Base-by-base conservation (phyloP, 495 filamentous ascomycete species). In the Talaromyces thailandensis region DNA sequence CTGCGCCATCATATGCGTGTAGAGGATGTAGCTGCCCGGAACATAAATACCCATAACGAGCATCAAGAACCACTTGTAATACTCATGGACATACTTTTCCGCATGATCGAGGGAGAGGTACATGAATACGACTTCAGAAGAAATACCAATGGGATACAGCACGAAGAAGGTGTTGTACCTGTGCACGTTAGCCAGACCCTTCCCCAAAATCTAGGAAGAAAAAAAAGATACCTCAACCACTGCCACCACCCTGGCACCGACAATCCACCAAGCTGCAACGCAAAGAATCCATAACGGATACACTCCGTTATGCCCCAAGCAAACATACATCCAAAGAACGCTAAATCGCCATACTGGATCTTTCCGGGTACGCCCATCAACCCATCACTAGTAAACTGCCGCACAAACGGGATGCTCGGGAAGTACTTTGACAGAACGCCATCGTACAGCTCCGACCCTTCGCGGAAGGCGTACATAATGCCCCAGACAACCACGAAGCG, bases 1-100 rank as follows among this genome's bases (percentile, higher is more conserved):
- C 81, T 98, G 95, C 52, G 79, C 76, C 74, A 98, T 89, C 94
- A 98, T 98, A 75, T 98, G 89, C 24, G 89, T 89, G 70, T 92
- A 98, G 61, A 98, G 80, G 58, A 95, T 83, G 66, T 92, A 93
- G 24, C 89, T 87, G 23, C 92, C 93, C 94, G 92, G 93, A 51
- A 93, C 81, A 76, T 96, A 98, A 35, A 87, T 80, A 29, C 79
- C 76, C 70, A 96, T 66, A 50, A 92, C 79, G 21, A 73, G 79
- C 25, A 84, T 80, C 66, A 95, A 70, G 48, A 80, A 77, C 70
- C 77, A 86, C 53, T 78, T 80, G 66, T 81, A 90, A 35, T 76
- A 70, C 26, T 70, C 71, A 60, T 77, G 70, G 56, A 82, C 63
- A 53, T 71, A 69, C 62, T 65, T 70, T 11, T 64, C 75, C 9